Evolutionary conservation across 306 rosid species (phyloP).

Genomic region (Prinsepia uniflora): DNA sequence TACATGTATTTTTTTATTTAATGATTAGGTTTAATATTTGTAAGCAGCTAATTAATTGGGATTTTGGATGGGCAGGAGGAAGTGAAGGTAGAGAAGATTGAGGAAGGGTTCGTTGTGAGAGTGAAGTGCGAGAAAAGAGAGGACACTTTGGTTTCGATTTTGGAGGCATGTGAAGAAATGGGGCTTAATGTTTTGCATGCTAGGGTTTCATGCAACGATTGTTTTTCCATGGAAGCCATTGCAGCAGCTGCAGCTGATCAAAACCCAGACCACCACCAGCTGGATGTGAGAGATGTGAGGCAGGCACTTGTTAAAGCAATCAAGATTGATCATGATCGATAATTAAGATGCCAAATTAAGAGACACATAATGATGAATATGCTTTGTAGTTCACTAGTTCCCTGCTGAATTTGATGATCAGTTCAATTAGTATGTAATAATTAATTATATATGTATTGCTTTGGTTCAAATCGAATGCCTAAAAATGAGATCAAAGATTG

Average conservation of each 20-base stretch:
- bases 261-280: constrained; percentile 25
- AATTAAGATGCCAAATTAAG: not conserved
- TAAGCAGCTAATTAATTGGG: not conserved
- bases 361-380: constrained; percentile 4
- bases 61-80: constrained; percentile 45
- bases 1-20: not conserved
- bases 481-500: too few species aligned
- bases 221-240: constrained; percentile 64
- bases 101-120: constrained; percentile 47
- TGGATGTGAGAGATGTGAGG: constrained; percentile 42
- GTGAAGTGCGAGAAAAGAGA: constrained; percentile 56
- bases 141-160: constrained; percentile 55
- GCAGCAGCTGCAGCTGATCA: constrained; percentile 41
- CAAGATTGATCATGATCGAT: constrained; percentile 2
- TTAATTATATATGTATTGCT: too few species aligned
- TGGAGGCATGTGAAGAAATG: constrained; percentile 64
- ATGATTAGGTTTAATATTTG: not conserved
- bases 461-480: too few species aligned
- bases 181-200: constrained; percentile 59
- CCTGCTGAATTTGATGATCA: not conserved
- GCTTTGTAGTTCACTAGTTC: not conserved
- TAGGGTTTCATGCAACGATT: constrained; percentile 57
- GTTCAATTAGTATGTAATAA: not conserved
- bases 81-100: constrained; percentile 68
- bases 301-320: constrained; percentile 46